Base-by-base conservation (phyloP, 2,329 filamentous ascomycete genomes). In the Pyrenophora tritici-repentis region DNA sequence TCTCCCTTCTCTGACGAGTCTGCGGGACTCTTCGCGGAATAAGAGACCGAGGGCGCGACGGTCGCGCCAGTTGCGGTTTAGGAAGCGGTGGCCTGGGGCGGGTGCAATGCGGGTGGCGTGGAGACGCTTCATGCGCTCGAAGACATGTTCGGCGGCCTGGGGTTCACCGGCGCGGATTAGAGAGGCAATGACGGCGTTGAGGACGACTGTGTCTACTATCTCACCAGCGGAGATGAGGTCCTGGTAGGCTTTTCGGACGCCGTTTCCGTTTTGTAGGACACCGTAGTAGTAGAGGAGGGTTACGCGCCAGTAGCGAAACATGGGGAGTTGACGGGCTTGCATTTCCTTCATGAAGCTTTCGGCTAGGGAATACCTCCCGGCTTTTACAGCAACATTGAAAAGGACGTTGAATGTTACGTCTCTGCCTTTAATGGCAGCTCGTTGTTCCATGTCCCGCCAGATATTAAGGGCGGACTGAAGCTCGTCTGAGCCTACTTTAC, bases 321-420 rank as follows among this genome's bases (percentile, higher is more conserved):
- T 86, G 10, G 78, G 72, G 44, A 93, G 76, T 0, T 83, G 82
- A 24, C 94, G 86, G 12, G 72, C 76, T 42, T 81, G 78, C 86
- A 97, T 92, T 75, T 97, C 92, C 49, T 84, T 80, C 62, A 92
- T 85, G 9, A 97, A 83, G 76, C 90, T 89, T 63, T 97, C 89
- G 3, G 91, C 92, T 17, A 97, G 83, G 1, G 80, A 79, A 59
- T 89, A 96, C 66, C 95, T 94, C 33, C 89, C 89, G 0, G 90
- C 86, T 72, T 94, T 95, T 61, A 90, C 84, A 1, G 94, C 91
- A 9, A 91, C 83, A 67, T 97, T 89, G 63, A 96, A 97, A 10
- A 99, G 81, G 39, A 97, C 88, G 68, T 94, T 96, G 74, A 99
- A 95, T 0, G 93, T 96, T n/a, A 91, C 87, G 41, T 85, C 81